A percentile compares a stretch with the other conserved stretches of the same genome.
phyloP scores from a whole-genome alignment of 495 filamentous ascomycete species.

The Aspergillus hancockii region DNA sequence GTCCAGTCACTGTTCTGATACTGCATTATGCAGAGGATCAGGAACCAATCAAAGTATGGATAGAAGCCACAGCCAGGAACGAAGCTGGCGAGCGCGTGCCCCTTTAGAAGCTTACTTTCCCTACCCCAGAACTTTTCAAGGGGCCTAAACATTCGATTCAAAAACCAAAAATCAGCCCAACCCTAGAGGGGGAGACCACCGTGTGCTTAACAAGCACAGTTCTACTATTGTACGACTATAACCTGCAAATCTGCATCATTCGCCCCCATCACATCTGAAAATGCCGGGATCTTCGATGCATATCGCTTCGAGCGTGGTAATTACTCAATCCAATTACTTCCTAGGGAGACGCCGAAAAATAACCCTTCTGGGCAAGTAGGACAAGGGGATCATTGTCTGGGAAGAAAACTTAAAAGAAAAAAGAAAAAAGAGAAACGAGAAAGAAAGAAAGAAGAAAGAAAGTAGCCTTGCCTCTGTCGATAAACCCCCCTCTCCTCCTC shows the following conservation, averaged over 20 bases:
- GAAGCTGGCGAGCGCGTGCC: conserved; percentile 13
- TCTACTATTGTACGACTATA: not conserved
- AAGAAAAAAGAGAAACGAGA: not conserved
- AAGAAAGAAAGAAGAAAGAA: not conserved
- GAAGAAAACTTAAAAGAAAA: not conserved
- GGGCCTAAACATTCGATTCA: not conserved
- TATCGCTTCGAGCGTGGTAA: not conserved
- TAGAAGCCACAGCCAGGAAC: conserved; percentile 8
- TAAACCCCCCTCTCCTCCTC: not conserved
- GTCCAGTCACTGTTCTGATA: not conserved
- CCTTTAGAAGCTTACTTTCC: conserved; percentile 16
- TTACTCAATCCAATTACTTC: not conserved
- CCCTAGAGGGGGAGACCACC: not conserved
- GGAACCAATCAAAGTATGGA: not conserved
- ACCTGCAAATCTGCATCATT: not conserved
- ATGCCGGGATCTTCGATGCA: not conserved
- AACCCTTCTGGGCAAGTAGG: not conserved
- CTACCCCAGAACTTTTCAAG: conserved; percentile 6
- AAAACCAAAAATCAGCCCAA: not conserved
- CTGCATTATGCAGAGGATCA: conserved; percentile 1
- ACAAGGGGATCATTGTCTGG: conserved; percentile 2
- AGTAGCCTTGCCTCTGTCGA: not conserved
- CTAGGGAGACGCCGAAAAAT: not conserved
- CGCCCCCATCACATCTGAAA: not conserved
- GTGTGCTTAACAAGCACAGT: not conserved